Conservation (phyloP, 257 asterid species). For the Ocimum tenuiflorum region DNA sequence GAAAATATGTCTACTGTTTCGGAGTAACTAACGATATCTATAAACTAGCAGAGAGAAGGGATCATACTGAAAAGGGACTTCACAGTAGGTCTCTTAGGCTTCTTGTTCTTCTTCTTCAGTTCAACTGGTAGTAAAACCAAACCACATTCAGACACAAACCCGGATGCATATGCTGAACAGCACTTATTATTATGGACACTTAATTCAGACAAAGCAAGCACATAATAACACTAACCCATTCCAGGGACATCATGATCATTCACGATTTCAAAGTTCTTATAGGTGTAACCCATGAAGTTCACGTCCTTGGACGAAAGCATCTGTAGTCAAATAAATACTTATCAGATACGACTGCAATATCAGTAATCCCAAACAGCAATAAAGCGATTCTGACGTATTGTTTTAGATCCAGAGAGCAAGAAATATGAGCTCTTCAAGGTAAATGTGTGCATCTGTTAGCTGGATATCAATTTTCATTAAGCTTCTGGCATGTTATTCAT, state of each 20-base stretch:
- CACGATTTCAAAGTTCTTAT: constrained; percentile 87
- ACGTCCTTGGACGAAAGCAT: constrained; percentile 96
- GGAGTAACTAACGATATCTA: background rate
- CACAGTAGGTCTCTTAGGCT: constrained; percentile 87
- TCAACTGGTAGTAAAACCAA: constrained; percentile 50
- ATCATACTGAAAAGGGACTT: constrained; percentile 83
- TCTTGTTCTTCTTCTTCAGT: constrained; percentile 77
- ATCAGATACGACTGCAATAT: constrained; percentile 12
- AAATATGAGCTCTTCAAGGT: no score
- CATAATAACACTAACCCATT: constrained; percentile 38
- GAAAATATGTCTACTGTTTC: background rate
- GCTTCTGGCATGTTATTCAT: no score
- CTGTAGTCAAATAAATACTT: constrained; percentile 33
- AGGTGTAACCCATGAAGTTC: constrained; percentile 97
- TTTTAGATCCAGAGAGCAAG: no score
- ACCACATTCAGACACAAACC: background rate
- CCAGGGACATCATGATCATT: constrained; percentile 85
- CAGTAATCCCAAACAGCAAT: background rate
- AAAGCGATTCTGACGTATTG: no score
- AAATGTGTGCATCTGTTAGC: no score
- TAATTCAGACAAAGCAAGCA: background rate
- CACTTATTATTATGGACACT: background rate
- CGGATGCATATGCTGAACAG: background rate
- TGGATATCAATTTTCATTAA: no score
- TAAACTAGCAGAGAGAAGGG: constrained; percentile 13